Base-by-base conservation (phyloP, 306 rosid species). In the Sphenostylis stenocarpa region DNA sequence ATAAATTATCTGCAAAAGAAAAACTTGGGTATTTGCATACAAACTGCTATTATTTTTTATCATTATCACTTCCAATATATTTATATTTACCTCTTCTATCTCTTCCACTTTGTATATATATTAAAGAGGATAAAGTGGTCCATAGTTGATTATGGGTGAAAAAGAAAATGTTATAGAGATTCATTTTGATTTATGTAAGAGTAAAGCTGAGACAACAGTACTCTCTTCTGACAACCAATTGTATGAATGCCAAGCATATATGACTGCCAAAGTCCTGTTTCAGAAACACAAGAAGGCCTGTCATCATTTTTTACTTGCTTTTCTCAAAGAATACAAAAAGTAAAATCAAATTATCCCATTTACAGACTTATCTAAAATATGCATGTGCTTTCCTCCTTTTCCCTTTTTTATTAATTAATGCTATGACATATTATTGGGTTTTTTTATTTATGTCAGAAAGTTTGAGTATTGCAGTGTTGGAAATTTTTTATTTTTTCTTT, bases 211-310 rank as follows among this genome's bases (percentile, higher is more conserved):
- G 56, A 14, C 10, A 44, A 57, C 19, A 17, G 77, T 75, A 74
- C 79, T 12, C 14, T 76, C 19, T 58, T 49, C 78, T 68, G 61
- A 63, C 67, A 38, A 68, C 53, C 29, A 68, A 48, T 67, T 80
- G 41, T 53, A 68, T 73, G 73, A 78, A 73, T 78, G 70, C 44
- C 65, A 61, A 67, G 48, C 74, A 67, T 29, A 38, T 60, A n/a
- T 33, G 38, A 20, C 56, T 65, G 56, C 56, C 0, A 64, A 64
- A 39, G 21, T 47, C 57, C 41, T 21, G 47, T 63, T 70, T 41
- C 43, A 26, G 72, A 17, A 64, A 31, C 57, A 19, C 4, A 56
- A 63, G 67, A 55, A 72, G 68, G 28, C 79, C 62, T 26, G 51
- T 38, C 3, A 38, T 21, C 3, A 19, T 53, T 51, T 52, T 63